Percentiles rank a stretch among this genome's conserved stretches.
phyloP scores from a whole-genome alignment of 495 filamentous ascomycete species.

The Thozetella sp. region DNA sequence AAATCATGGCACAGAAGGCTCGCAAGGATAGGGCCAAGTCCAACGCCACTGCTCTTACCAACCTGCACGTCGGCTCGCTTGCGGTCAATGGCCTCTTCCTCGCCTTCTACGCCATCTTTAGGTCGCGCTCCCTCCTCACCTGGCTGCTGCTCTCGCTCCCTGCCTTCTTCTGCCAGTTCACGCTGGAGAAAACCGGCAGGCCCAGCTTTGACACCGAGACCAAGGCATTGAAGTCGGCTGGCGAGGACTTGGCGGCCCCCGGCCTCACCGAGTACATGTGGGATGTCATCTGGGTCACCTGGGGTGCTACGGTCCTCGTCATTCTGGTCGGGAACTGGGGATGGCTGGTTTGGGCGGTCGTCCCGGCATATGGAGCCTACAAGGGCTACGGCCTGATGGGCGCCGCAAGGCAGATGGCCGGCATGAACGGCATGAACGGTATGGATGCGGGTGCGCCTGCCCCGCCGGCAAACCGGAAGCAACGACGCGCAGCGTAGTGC shows the following conservation, averaged over 20 bases:
- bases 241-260: conserved; percentile 86
- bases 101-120: conserved; percentile 66
- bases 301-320: conserved; percentile 66
- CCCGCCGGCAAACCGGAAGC: conserved; percentile 49
- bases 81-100: conserved; percentile 74
- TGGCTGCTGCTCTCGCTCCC: conserved; percentile 77
- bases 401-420: conserved; percentile 66
- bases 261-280: conserved; percentile 98
- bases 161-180: conserved; percentile 75
- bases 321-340: conserved; percentile 73
- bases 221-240: conserved; percentile 70
- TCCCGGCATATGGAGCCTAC: conserved; percentile 72
- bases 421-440: conserved; percentile 38
- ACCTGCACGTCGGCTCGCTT: conserved; percentile 75
- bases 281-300: conserved; percentile 92
- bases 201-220: conserved; percentile 66
- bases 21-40: conserved; percentile 85
- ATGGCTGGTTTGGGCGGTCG: conserved; percentile 73
- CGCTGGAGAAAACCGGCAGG: conserved; percentile 80
- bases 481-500: conserved; percentile 39
- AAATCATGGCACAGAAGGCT: conserved; percentile 79
- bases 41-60: conserved; percentile 74
- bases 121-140: conserved; percentile 64
- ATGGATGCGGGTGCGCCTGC: conserved; percentile 23
- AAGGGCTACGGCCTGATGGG: conserved; percentile 69